These are phyloP conservation scores for Penicillium herquei DNA, from an alignment of 495 filamentous ascomycete genomes.

Conservation along the genomic window DNA sequence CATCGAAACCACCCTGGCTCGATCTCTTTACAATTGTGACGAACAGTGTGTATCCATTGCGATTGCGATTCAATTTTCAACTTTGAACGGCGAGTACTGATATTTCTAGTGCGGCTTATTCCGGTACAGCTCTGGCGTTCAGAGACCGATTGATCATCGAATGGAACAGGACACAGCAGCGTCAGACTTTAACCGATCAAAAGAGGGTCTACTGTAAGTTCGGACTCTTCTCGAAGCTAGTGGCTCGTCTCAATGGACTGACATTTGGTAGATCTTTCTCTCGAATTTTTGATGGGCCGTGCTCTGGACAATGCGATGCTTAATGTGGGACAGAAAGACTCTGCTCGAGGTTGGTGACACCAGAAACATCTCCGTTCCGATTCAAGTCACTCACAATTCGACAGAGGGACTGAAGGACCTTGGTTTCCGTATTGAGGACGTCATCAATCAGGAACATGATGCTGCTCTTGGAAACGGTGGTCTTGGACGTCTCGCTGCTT, in stretches of 20 bases:
- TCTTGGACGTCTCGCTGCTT: slow-evolving; percentile 90
- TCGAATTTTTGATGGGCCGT: slow-evolving; percentile 96
- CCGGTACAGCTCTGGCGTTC: slow-evolving; percentile 85
- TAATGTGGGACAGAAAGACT: slow-evolving; percentile 84
- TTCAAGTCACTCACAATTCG: slow-evolving; percentile 1
- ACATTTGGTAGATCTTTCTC: slow-evolving; percentile 63
- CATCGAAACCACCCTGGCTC: slow-evolving; percentile 93
- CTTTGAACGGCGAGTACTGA: not conserved
- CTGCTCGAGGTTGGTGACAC: slow-evolving; percentile 62
- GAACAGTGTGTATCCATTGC: slow-evolving; percentile 52
- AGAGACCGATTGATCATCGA: slow-evolving; percentile 89
- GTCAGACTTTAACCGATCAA: slow-evolving; percentile 83
- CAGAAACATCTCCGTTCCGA: not conserved
- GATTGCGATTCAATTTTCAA: not conserved
- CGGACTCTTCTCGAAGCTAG: no score
- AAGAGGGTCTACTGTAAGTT: slow-evolving; percentile 85
- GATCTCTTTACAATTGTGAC: slow-evolving; percentile 97
- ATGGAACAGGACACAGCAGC: slow-evolving; percentile 97
- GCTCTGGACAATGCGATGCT: slow-evolving; percentile 98
- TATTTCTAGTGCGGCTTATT: slow-evolving; percentile 72
- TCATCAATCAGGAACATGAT: slow-evolving; percentile 93
- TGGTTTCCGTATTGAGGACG: slow-evolving; percentile 94
- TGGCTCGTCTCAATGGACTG: slow-evolving; percentile 2
- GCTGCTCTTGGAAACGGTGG: slow-evolving; percentile 96
- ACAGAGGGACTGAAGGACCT: slow-evolving; percentile 80